Conservation (phyloP, 805 yeast genomes). For the Starmerella potacharoeniae region DNA sequence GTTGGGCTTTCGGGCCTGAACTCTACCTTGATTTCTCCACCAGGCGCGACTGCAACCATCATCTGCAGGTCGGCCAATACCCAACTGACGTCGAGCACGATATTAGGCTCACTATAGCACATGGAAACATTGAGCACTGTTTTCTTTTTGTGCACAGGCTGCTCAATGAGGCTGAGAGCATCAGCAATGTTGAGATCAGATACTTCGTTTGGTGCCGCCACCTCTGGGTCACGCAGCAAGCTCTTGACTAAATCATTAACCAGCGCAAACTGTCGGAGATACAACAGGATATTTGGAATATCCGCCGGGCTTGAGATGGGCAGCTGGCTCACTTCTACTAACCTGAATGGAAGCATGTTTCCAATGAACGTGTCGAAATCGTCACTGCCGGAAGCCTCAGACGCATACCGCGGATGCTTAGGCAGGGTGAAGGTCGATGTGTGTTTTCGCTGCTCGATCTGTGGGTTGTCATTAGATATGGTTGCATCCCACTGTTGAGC, state of each 20-base stretch:
- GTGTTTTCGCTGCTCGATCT: conserved; percentile 12
- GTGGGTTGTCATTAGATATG: conserved; percentile 3
- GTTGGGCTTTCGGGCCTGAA: conserved; percentile 2
- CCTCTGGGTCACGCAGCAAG: conserved; percentile 16
- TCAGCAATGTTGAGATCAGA: conserved; percentile 23
- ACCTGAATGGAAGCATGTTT: conserved; percentile 23
- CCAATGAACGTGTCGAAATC: conserved; percentile 20
- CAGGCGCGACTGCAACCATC: not conserved
- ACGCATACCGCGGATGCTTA: conserved; percentile 18
- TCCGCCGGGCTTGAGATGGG: conserved; percentile 25
- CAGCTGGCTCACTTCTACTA: conserved; percentile 23
- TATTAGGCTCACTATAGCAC: not conserved
- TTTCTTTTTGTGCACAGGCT: conserved; percentile 14
- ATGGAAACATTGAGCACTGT: conserved; percentile 9
- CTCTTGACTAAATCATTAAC: conserved; percentile 13
- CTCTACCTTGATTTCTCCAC: conserved; percentile 1
- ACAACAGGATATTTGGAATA: conserved; percentile 22
- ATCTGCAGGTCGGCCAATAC: conserved; percentile 8
- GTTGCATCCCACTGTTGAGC: conserved; percentile 16
- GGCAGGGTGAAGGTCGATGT: conserved; percentile 9
- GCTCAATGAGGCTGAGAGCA: conserved; percentile 19
- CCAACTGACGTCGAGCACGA: conserved; percentile 8
- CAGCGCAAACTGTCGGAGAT: conserved; percentile 19
- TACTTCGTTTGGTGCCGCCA: conserved; percentile 10
- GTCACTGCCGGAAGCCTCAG: conserved; percentile 7